These are phyloP conservation scores for Acacia crassicarpa DNA, from an alignment of 306 rosid genomes.

Conservation along the genomic window DNA sequence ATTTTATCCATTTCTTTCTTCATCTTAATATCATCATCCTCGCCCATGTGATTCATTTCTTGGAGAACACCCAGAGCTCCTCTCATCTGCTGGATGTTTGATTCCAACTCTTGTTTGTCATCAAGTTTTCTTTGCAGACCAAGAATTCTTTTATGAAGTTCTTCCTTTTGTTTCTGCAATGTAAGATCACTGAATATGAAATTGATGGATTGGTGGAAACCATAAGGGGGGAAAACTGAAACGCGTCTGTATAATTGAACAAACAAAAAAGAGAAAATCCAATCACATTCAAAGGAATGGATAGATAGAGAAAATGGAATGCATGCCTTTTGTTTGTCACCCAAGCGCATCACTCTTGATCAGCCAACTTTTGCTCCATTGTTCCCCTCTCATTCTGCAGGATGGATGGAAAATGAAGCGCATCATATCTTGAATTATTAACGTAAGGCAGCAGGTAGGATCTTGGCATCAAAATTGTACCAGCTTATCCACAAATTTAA, in stretches of 20 bases:
- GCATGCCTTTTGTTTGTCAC: constrained; percentile 61
- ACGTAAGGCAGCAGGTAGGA: neutral
- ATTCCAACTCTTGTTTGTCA: constrained; percentile 66
- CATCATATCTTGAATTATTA: constrained; percentile 3
- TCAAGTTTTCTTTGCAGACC: constrained; percentile 71
- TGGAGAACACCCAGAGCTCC: constrained; percentile 69
- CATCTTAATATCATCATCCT: constrained; percentile 46
- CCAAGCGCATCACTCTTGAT: constrained; percentile 57
- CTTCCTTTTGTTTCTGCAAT: constrained; percentile 68
- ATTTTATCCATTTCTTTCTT: constrained; percentile 56
- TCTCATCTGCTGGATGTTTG: constrained; percentile 60
- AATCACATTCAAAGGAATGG: neutral
- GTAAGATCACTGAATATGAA: constrained; percentile 8
- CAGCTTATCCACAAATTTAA: neutral
- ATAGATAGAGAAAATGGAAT: neutral
- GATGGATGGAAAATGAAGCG: neutral
- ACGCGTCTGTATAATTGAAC: neutral
- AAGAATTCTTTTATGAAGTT: constrained; percentile 46
- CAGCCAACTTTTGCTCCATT: constrained; percentile 66
- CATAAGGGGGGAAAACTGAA: neutral
- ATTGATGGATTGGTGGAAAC: neutral
- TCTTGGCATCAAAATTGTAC: neutral
- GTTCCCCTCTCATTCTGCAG: constrained; percentile 69
- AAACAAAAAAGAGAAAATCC: neutral
- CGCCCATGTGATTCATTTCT: constrained; percentile 71